Evolutionary conservation across 306 rosid species (phyloP).

Genomic region (Prunus kanzakura): DNA sequence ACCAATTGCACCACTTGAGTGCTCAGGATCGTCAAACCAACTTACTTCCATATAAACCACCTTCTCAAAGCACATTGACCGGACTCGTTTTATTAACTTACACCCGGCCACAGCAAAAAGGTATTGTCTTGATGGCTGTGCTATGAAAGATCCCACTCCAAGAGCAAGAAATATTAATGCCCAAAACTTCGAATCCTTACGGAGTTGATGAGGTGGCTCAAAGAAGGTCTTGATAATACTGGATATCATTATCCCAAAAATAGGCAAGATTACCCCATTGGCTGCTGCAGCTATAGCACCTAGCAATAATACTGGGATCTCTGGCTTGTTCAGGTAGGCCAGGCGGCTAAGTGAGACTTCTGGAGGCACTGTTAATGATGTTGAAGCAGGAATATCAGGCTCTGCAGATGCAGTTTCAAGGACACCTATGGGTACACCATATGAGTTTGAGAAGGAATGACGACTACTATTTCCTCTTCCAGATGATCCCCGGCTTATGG

Average conservation of each 20-base stretch:
- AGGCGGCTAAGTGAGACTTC: slow-evolving; percentile 47
- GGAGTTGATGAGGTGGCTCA: slow-evolving; percentile 54
- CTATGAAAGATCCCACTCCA: slow-evolving; percentile 34
- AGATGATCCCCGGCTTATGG: slow-evolving; percentile 56
- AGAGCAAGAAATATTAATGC: slow-evolving; percentile 46
- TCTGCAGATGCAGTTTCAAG: slow-evolving; percentile 28
- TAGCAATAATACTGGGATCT: slow-evolving; percentile 51
- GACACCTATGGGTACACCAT: slow-evolving; percentile 29
- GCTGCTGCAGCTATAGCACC: slow-evolving; percentile 57
- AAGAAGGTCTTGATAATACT: slow-evolving; percentile 48
- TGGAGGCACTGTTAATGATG: slow-evolving; percentile 23
- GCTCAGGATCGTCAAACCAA: slow-evolving; percentile 67
- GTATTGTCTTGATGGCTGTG: slow-evolving; percentile 48
- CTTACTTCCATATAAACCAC: slow-evolving; percentile 69
- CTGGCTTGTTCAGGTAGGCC: slow-evolving; percentile 75
- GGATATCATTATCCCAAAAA: slow-evolving; percentile 44
- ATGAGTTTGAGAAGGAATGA: slow-evolving; percentile 43
- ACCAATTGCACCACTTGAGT: slow-evolving; percentile 74
- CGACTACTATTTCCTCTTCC: slow-evolving; percentile 42
- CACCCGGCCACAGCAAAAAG: slow-evolving; percentile 68
- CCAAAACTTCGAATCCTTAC: slow-evolving; percentile 62
- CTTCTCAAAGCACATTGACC: slow-evolving; percentile 61
- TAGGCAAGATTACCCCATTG: slow-evolving; percentile 49
- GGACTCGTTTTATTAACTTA: slow-evolving; percentile 52
- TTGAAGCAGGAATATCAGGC: slow-evolving; percentile 22